These are phyloP conservation scores for Neopestalotiopsis rosae DNA, from an alignment of 2,329 filamentous ascomycete genomes.

Conservation along the genomic window DNA sequence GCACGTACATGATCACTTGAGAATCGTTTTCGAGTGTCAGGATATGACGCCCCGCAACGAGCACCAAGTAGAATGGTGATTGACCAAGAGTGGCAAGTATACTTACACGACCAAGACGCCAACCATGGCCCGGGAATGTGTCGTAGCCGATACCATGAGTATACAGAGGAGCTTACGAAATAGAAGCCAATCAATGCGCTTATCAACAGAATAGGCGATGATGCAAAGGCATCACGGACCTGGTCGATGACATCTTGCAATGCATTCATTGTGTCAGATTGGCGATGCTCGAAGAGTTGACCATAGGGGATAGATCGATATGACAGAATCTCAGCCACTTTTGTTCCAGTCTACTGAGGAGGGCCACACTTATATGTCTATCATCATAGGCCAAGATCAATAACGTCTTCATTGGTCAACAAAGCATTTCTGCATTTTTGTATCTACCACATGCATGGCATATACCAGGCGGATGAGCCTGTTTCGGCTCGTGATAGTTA, in stretches of 20 bases:
- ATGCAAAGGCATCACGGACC: not conserved
- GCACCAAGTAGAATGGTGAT: too few relatives aligned
- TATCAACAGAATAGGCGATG: not conserved
- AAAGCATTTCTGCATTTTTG: not conserved
- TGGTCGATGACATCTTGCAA: not conserved
- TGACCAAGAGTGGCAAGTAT: not conserved
- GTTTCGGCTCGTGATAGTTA: not conserved
- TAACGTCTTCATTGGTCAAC: not conserved
- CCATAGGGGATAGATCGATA: not conserved
- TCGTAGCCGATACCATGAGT: not conserved
- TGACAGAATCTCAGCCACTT: not conserved
- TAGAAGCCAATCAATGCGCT: not conserved
- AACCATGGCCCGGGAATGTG: slow-evolving; percentile 2
- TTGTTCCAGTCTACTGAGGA: not conserved
- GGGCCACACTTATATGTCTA: not conserved
- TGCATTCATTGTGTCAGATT: not conserved
- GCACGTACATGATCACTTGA: too few relatives aligned
- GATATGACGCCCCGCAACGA: too few relatives aligned
- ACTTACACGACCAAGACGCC: not conserved
- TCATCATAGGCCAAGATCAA: not conserved
- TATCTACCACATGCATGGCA: not conserved
- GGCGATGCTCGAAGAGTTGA: not conserved
- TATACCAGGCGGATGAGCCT: not conserved
- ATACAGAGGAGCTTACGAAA: not conserved
- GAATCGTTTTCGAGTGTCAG: too few relatives aligned